Percentiles rank a stretch among this genome's conserved stretches.
phyloP scores from a whole-genome alignment of 2,329 filamentous ascomycete species.

The Claviceps arundinis region DNA sequence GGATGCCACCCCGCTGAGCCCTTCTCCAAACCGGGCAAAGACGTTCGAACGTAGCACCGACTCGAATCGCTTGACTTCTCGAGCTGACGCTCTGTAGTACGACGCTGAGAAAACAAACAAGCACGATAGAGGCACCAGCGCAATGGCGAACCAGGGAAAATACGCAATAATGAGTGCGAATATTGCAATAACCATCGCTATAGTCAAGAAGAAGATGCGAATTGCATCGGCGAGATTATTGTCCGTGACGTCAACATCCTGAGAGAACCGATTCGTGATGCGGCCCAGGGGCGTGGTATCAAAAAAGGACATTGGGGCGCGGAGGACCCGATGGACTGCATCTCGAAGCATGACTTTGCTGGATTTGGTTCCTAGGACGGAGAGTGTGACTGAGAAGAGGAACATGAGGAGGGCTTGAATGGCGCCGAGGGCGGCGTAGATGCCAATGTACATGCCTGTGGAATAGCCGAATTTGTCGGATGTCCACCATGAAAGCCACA shows the following conservation, averaged over 20 bases:
- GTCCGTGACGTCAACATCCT: slow-evolving; percentile 94
- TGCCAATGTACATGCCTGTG: slow-evolving; percentile 57
- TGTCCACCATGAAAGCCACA: slow-evolving; percentile 95
- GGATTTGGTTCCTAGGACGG: slow-evolving; percentile 65
- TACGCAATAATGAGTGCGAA: slow-evolving; percentile 89
- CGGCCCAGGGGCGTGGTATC: slow-evolving; percentile 91
- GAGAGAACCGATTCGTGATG: slow-evolving; percentile 91
- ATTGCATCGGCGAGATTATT: slow-evolving; percentile 81
- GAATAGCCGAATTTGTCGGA: slow-evolving; percentile 59
- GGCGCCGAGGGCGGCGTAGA: slow-evolving; percentile 58
- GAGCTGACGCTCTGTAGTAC: slow-evolving; percentile 83
- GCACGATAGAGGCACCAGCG: slow-evolving; percentile 50
- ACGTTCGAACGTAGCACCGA: slow-evolving; percentile 75
- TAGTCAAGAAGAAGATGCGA: slow-evolving; percentile 80
- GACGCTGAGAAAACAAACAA: slow-evolving; percentile 71
- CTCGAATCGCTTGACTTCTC: slow-evolving; percentile 91
- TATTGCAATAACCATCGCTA: slow-evolving; percentile 69
- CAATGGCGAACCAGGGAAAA: slow-evolving; percentile 72
- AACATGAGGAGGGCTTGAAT: slow-evolving; percentile 66
- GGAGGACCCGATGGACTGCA: slow-evolving; percentile 65
- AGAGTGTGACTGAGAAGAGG: slow-evolving; percentile 63
- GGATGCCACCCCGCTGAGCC: slow-evolving; percentile 67
- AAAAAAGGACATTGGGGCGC: slow-evolving; percentile 79
- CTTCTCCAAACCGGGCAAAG: slow-evolving; percentile 85
- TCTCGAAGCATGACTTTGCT: slow-evolving; percentile 70